Base-by-base conservation (phyloP, 2,329 filamentous ascomycete species). In the Penicillium polonicum region DNA sequence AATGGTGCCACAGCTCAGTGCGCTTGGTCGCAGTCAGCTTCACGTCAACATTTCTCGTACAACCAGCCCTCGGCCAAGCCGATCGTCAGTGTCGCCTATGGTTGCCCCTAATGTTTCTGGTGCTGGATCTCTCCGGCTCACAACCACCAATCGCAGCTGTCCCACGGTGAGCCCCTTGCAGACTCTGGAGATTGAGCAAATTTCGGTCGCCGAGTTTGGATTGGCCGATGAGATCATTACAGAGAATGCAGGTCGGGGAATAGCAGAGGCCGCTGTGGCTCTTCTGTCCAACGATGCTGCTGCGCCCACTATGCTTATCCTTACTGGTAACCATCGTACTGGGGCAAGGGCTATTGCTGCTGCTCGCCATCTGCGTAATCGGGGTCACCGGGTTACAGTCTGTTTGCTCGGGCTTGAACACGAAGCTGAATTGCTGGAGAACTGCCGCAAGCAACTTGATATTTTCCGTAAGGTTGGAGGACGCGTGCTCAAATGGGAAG, bases 321-420 rank as follows among this genome's bases (percentile, higher is more conserved):
- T 97, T n/a, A 92, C 91, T 0, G 93, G 94, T n/a, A 97, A 97
- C 73, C 93, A 96, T 74, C 91, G 91, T 64, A 92, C 88, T 0
- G 92, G 93, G 39, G 88, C 90, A 38, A 84, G 93, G 58, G 91
- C 92, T 3, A 82, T 97, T 52, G 90, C 91, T 15, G 92, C 92
- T 4, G 92, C 88, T 29, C 86, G 94, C 5, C 92, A 97, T 72
- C 83, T 97, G 9, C 86, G 90, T 51, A 93, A 92, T 70, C 90
- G 92, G 62, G 89, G 90, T 21, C 80, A 91, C 54, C 88, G 91
- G 55, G 87, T 96, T 38, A 84, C 95, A 45, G 82, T 96, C 7
- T 94, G 91, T 60, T 82, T 97, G 8, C 86, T 96, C 4, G 91
- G 92, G 0, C 86, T 93, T 58, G 92, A 96, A 71, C 86, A 90